phyloP scores from a whole-genome alignment of 2,329 filamentous ascomycete species.

The Fusarium sp. region DNA sequence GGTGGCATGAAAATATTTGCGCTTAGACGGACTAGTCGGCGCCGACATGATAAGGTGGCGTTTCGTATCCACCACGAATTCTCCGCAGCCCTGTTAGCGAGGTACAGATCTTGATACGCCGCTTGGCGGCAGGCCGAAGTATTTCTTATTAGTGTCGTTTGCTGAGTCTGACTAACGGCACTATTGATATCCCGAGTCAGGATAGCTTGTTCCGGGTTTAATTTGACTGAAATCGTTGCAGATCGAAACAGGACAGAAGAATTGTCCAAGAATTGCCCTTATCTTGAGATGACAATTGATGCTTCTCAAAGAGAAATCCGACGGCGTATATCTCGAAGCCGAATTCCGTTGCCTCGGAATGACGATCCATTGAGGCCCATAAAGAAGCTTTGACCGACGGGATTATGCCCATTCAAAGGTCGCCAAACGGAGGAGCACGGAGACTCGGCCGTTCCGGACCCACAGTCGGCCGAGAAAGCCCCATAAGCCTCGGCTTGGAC shows the following conservation, averaged over 20 bases:
- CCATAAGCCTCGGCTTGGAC: constrained; percentile 33
- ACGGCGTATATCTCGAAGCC: constrained; percentile 3
- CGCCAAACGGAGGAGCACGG: constrained; percentile 16
- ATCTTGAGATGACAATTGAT: background rate
- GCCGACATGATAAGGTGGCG: constrained; percentile 18
- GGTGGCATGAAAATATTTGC: constrained; percentile 24
- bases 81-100: constrained; percentile 14
- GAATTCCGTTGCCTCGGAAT: constrained; percentile 31
- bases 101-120: background rate
- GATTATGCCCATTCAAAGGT: constrained; percentile 9
- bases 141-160: background rate
- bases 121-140: background rate
- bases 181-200: background rate
- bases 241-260: background rate
- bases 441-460: constrained; percentile 32
- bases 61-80: constrained; percentile 2
- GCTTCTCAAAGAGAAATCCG: background rate
- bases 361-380: constrained; percentile 1
- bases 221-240: background rate
- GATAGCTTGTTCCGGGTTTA: background rate
- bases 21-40: background rate
- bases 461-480: constrained; percentile 41
- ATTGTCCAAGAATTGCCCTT: background rate
- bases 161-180: background rate
- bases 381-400: constrained; percentile 8